Conservation (phyloP, 768 basidiomycete species). For the Heimioporus sp. region DNA sequence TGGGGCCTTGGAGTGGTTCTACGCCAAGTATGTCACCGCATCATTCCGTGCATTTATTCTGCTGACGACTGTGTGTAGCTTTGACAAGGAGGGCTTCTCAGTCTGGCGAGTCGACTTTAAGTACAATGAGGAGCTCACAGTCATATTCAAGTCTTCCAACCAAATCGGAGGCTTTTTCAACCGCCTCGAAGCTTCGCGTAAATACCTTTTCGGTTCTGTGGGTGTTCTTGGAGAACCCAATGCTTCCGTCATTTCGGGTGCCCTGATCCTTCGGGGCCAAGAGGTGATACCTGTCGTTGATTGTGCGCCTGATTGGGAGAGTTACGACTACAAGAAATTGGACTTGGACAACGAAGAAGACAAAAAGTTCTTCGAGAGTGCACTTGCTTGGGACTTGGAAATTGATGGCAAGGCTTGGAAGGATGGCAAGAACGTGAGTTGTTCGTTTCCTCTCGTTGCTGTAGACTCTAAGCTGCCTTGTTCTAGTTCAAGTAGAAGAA, state of each 20-base stretch:
- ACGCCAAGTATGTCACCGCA: conserved; percentile 66
- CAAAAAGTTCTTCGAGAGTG: conserved; percentile 89
- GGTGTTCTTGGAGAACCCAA: conserved; percentile 85
- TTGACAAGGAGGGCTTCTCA: conserved; percentile 87
- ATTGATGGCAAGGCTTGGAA: conserved; percentile 87
- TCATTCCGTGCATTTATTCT: not conserved
- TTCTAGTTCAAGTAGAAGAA: conserved; percentile 22
- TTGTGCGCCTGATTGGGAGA: conserved; percentile 90
- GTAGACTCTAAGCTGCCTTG: not conserved
- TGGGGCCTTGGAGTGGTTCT: conserved; percentile 94
- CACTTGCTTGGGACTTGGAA: conserved; percentile 91
- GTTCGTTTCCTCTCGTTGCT: not conserved
- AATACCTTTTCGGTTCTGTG: conserved; percentile 92
- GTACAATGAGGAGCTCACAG: conserved; percentile 92
- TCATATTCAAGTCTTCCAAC: conserved; percentile 93
- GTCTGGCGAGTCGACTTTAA: conserved; percentile 94
- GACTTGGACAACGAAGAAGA: conserved; percentile 72
- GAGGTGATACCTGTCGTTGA: conserved; percentile 69
- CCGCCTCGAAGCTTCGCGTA: conserved; percentile 95
- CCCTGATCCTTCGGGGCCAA: conserved; percentile 78
- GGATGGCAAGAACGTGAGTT: conserved; percentile 85
- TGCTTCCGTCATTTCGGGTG: conserved; percentile 80
- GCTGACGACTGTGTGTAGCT: conserved; percentile 45
- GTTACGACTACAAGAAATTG: conserved; percentile 76
- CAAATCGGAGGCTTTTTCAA: conserved; percentile 96